Evolutionary conservation across 768 basidiomycete species (phyloP), one percentile per base, ranked within the genome.

Genomic region (Sistotremastrum niveocremeum): DNA sequence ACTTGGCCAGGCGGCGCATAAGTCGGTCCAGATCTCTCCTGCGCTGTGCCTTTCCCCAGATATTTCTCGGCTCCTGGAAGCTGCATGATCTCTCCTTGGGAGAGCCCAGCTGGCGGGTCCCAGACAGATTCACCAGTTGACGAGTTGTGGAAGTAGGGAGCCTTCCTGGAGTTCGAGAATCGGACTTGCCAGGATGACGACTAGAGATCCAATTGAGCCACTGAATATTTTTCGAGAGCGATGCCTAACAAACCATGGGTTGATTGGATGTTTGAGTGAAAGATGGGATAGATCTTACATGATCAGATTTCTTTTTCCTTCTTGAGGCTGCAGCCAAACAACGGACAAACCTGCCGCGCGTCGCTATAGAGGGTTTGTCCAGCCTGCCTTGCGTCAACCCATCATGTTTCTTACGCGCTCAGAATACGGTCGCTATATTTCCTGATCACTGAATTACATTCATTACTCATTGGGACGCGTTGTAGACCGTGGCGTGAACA

Each of bases 401-500:
- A 56, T 41, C 59, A 91, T 91, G 88, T 91, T 91, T 63, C 74
- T 89, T 65, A 90, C 88, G 68, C 83, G 88, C 71, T 91, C 88
- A 70, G 88, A 91, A 73, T 93, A 90, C 66, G 88, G 88, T 86
- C 47, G 40, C 61, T 43, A 33, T 35, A 35, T 37, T 28, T 35
- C 1, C 4, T 8, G 20, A 34, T 29, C 2, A 6, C 5, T 31
- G 33, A 31, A 30, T 44, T 46, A 43, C 36, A 7, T 28, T 37
- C 8, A n/a, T 30, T 5, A 44, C 47, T 45, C 11, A 45, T 34
- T 20, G 20, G 20, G 20, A 20, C 20, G 9, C 6, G 11, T 10
- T n/a, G 1, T 28, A 88, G 93, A 97, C 65, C 83, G 93, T 57
- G 93, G 91, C 71, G 91, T 97, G 47, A 97, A 95, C 71, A 98